Percentiles rank a stretch among this genome's conserved stretches.
phyloP scores from a whole-genome alignment of 371 early-diverging fungal species.

The Mucor lusitanicus region DNA sequence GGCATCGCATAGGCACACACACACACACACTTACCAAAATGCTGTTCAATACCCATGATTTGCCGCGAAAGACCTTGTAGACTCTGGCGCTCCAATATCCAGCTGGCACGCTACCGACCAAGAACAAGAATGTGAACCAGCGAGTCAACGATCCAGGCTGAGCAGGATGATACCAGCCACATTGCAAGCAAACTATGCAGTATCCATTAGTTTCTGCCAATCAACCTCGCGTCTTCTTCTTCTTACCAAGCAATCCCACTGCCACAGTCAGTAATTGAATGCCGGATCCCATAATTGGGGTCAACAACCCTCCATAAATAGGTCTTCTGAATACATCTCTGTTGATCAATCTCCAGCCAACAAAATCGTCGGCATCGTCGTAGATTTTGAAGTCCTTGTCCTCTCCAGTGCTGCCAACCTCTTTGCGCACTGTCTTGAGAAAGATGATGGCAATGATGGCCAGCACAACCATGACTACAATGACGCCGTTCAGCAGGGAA shows the following conservation, averaged over 20 bases:
- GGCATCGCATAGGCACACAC: not conserved
- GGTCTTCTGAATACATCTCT: constrained; percentile 53
- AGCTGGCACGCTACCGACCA: constrained; percentile 35
- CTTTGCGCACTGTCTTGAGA: constrained; percentile 34
- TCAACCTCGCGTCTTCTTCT: not conserved
- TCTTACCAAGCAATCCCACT: constrained; percentile 27
- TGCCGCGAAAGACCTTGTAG: constrained; percentile 48
- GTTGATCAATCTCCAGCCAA: constrained; percentile 49
- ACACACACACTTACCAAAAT: constrained; percentile 28
- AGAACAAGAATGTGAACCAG: constrained; percentile 21
- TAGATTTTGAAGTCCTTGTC: constrained; percentile 24
- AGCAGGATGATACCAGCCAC: constrained; percentile 38
- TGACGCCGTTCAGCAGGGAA: constrained; percentile 32
- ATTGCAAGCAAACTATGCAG: constrained; percentile 12
- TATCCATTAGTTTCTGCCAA: not conserved
- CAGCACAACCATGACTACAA: constrained; percentile 22
- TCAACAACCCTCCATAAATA: constrained; percentile 47
- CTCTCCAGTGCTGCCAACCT: constrained; percentile 8
- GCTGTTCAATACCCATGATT: constrained; percentile 48
- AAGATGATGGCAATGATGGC: constrained; percentile 30
- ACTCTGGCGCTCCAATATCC: constrained; percentile 47
- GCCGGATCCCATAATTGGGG: constrained; percentile 48
- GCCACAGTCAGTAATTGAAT: constrained; percentile 31
- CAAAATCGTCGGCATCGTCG: constrained; percentile 45
- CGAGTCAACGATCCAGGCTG: constrained; percentile 32